A percentile compares a stretch with the other conserved stretches of the same genome.
Conservation (phyloP, 176 grass and related monocot genomes). For the Triticum monococcum region DNA sequence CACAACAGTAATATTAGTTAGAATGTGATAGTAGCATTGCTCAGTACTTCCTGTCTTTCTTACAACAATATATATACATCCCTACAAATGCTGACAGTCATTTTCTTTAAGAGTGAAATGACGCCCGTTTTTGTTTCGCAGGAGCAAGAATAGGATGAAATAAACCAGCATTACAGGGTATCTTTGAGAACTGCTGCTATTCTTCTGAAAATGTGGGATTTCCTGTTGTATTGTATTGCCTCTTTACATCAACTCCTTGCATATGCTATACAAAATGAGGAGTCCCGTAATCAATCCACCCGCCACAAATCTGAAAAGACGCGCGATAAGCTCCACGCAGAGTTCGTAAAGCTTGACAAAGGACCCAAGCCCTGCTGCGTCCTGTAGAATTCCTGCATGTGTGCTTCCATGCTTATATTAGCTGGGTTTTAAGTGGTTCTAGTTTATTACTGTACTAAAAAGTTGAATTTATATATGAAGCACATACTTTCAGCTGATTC, state of each 20-base stretch:
- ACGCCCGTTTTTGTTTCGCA: background rate
- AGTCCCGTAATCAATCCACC: slow-evolving; percentile 35
- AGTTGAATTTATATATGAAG: background rate
- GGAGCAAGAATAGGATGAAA: slow-evolving; percentile 19
- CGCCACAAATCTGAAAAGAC: slow-evolving; percentile 44
- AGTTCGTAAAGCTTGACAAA: slow-evolving; percentile 46
- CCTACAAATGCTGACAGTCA: background rate
- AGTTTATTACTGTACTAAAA: background rate
- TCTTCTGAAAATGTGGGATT: slow-evolving; percentile 20
- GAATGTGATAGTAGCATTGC: background rate
- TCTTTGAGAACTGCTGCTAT: slow-evolving; percentile 1
- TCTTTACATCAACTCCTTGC: slow-evolving; percentile 45
- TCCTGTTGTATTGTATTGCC: background rate
- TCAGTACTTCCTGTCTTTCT: no score
- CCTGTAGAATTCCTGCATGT: slow-evolving; percentile 60
- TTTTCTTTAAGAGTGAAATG: background rate
- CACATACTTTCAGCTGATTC: slow-evolving; percentile 51
- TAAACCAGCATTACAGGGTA: background rate
- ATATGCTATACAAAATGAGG: slow-evolving; percentile 30
- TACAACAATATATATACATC: background rate
- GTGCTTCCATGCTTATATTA: slow-evolving; percentile 17
- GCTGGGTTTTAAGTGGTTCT: slow-evolving; percentile 12
- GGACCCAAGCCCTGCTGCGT: slow-evolving; percentile 29
- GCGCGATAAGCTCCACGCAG: slow-evolving; percentile 40
- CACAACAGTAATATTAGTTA: background rate